Conservation (phyloP, 169 alveolate species). For the Theileria annulata region DNA sequence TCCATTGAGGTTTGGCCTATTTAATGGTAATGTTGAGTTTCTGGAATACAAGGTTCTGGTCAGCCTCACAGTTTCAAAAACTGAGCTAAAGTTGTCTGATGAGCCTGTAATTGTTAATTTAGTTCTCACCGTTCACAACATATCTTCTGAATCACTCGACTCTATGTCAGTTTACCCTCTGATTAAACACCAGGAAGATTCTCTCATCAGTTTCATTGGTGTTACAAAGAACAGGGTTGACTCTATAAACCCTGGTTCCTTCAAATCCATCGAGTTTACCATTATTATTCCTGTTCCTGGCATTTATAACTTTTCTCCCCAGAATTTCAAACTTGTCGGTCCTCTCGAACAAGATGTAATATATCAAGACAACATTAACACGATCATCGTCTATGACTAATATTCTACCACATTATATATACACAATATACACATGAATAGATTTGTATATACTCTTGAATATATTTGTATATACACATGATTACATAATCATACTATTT, state of each 20-base stretch:
- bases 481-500: background rate
- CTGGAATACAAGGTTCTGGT: constrained; percentile 3
- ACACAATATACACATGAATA: background rate
- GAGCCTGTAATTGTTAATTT: constrained; percentile 37
- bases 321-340: background rate
- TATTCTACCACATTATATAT: background rate
- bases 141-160: constrained; percentile 24
- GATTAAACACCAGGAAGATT: background rate
- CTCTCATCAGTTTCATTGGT: constrained; percentile 47
- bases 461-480: background rate
- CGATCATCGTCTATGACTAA: background rate
- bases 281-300: constrained; percentile 57
- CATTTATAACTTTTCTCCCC: constrained; percentile 28
- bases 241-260: constrained; percentile 30
- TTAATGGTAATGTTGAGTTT: background rate
- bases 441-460: background rate
- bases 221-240: constrained; percentile 22
- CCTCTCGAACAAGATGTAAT: background rate
- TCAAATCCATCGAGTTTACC: constrained; percentile 18
- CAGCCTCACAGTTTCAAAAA: constrained; percentile 3
- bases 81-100: constrained; percentile 1
- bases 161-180: constrained; percentile 11
- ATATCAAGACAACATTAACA: constrained; percentile 9
- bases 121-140: constrained; percentile 26
- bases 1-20: background rate